phyloP scores from a whole-genome alignment of 129 eudicot genomes.

The Heracleum sosnowskyi region DNA sequence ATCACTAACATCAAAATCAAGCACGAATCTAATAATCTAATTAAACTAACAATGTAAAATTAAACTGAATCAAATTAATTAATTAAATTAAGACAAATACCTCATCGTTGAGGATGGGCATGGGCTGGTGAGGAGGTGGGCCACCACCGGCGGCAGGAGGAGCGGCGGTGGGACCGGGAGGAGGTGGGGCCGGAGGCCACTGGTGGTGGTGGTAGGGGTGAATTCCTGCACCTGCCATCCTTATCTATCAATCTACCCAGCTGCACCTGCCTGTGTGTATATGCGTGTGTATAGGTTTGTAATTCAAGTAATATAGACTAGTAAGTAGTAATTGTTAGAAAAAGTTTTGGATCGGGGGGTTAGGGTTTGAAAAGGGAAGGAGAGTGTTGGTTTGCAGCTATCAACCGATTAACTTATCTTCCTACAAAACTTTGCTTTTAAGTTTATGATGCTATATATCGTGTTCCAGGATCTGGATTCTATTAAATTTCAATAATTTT shows the following conservation, averaged over 20 bases:
- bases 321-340: neutral
- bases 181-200: conserved; percentile 62
- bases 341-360: neutral
- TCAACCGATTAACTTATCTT: too few species aligned
- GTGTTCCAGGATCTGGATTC: too few species aligned
- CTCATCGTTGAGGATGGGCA: conserved; percentile 52
- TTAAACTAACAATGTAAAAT: neutral
- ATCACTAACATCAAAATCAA: neutral
- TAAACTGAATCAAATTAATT: too few species aligned
- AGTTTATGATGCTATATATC: too few species aligned
- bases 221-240: conserved; percentile 75
- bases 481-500: too few species aligned
- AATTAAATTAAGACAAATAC: neutral
- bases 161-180: conserved; percentile 50
- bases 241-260: neutral
- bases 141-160: conserved; percentile 37
- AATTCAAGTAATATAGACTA: too few species aligned
- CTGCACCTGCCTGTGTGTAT: neutral
- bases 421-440: too few species aligned
- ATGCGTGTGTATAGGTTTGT: too few species aligned
- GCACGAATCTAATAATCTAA: neutral
- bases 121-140: conserved; percentile 33
- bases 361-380: neutral
- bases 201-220: conserved; percentile 73
- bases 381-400: too few species aligned